A percentile compares a stretch with the other conserved stretches of the same genome.
Evolutionary conservation across 2,329 filamentous ascomycete species (phyloP).

Genomic region (Leptographium galeiforme): DNA sequence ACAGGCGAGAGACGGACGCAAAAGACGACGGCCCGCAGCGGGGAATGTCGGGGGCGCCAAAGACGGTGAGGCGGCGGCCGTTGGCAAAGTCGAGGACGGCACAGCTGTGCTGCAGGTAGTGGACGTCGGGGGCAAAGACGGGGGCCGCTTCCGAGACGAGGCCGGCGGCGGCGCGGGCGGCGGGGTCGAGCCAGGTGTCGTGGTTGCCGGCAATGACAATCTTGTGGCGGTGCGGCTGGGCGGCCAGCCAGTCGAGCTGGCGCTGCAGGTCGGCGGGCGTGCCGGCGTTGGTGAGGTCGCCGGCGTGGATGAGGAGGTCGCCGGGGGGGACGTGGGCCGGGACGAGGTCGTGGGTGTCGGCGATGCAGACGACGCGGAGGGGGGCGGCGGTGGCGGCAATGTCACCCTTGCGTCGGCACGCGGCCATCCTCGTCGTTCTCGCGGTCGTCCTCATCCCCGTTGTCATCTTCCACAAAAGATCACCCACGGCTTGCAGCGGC

Average conservation of each 20-base stretch:
- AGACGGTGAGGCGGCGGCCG: conserved; percentile 50
- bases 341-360: conserved; percentile 67
- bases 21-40: conserved; percentile 57
- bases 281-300: conserved; percentile 68
- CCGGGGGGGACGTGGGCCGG: conserved; percentile 53
- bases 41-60: conserved; percentile 72
- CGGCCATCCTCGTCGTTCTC: neutral
- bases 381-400: conserved; percentile 15
- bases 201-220: conserved; percentile 80
- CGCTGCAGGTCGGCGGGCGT: conserved; percentile 60
- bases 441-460: conserved; percentile 43
- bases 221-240: conserved; percentile 65
- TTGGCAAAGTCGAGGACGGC: conserved; percentile 47
- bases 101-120: conserved; percentile 62
- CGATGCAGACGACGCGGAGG: conserved; percentile 74
- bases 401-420: neutral
- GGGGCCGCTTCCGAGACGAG: conserved; percentile 22
- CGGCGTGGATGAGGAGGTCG: conserved; percentile 80
- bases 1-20: conserved; percentile 31
- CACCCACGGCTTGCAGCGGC: conserved; percentile 51
- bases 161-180: conserved; percentile 44
- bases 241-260: conserved; percentile 72
- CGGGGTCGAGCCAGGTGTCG: conserved; percentile 69
- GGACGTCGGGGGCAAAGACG: conserved; percentile 48
- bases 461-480: conserved; percentile 49